Conservation (phyloP, 2,329 filamentous ascomycete genomes). For the Purpureocillium lavendulum region DNA sequence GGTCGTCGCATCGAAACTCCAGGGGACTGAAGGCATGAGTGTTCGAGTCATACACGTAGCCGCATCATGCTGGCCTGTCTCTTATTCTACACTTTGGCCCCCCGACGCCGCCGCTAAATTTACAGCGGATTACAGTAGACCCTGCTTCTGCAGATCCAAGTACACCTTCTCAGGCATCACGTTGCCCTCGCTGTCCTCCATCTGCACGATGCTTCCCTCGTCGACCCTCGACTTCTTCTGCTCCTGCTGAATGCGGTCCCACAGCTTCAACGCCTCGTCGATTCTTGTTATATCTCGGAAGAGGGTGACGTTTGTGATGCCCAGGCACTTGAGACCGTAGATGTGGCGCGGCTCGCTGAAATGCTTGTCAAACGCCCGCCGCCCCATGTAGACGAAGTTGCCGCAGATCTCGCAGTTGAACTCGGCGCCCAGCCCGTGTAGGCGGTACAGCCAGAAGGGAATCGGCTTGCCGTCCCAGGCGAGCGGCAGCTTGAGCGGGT, state of each 20-base stretch:
- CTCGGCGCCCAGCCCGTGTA: slow-evolving; percentile 91
- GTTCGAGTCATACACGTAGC: too few species aligned
- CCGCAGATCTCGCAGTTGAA: slow-evolving; percentile 95
- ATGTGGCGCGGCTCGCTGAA: slow-evolving; percentile 93
- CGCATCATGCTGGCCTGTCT: too few species aligned
- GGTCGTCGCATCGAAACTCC: too few species aligned
- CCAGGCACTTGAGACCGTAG: slow-evolving; percentile 86
- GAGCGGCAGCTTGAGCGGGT: slow-evolving; percentile 88
- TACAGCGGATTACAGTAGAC: slow-evolving; percentile 53
- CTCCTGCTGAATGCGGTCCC: slow-evolving; percentile 88
- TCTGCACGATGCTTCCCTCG: slow-evolving; percentile 84
- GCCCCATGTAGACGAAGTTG: slow-evolving; percentile 98
- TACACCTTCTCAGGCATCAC: slow-evolving; percentile 99
- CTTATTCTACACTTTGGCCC: too few species aligned
- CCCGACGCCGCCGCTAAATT: background rate
- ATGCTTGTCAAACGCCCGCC: slow-evolving; percentile 94
- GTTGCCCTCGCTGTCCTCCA: slow-evolving; percentile 96
- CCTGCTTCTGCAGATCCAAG: slow-evolving; percentile 87
- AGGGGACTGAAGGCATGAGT: too few species aligned
- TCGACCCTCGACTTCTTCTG: slow-evolving; percentile 69
- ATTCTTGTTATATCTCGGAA: slow-evolving; percentile 94
- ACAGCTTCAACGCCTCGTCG: slow-evolving; percentile 77
- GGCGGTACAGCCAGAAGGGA: slow-evolving; percentile 96
- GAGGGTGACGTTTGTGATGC: slow-evolving; percentile 82
- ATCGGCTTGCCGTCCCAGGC: slow-evolving; percentile 99